Percentiles rank a stretch among this genome's conserved stretches.
These are phyloP conservation scores for Orbilia blumenaviensis DNA, from an alignment of 2,329 filamentous ascomycete genomes.

Conservation along the genomic window DNA sequence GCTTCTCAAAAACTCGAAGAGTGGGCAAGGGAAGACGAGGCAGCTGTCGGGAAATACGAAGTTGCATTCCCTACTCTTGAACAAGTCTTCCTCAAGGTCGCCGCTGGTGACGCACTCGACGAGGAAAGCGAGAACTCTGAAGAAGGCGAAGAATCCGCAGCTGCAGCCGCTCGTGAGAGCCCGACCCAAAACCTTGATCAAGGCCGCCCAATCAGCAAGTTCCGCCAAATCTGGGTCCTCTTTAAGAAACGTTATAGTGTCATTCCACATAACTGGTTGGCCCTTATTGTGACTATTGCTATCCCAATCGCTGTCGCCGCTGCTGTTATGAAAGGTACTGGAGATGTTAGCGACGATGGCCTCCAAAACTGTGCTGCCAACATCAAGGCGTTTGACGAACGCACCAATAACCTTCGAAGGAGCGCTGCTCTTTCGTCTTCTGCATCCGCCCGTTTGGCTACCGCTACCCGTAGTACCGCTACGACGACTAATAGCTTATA, in stretches of 20 bases:
- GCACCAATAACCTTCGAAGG: neutral
- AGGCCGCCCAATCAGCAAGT: slow-evolving; percentile 74
- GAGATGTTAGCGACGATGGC: slow-evolving; percentile 46
- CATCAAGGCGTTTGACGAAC: neutral
- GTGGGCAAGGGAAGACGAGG: slow-evolving; percentile 67
- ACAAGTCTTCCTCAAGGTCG: slow-evolving; percentile 87
- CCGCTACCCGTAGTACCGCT: neutral
- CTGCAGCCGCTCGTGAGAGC: neutral
- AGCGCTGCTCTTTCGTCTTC: slow-evolving; percentile 7
- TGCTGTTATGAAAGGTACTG: slow-evolving; percentile 24
- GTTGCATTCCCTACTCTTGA: slow-evolving; percentile 91
- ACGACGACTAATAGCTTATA: neutral
- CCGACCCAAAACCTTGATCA: slow-evolving; percentile 67
- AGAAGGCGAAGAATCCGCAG: slow-evolving; percentile 70
- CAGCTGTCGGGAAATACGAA: slow-evolving; percentile 77
- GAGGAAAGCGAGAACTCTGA: slow-evolving; percentile 38
- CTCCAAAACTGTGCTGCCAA: slow-evolving; percentile 33
- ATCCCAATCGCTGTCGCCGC: slow-evolving; percentile 83
- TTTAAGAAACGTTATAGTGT: slow-evolving; percentile 82
- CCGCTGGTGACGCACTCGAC: slow-evolving; percentile 60
- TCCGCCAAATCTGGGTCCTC: slow-evolving; percentile 76
- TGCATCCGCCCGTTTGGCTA: slow-evolving; percentile 3
- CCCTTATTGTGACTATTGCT: slow-evolving; percentile 76
- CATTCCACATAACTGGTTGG: slow-evolving; percentile 79
- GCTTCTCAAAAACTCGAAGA: slow-evolving; percentile 76